Percentiles rank a stretch among this genome's conserved stretches.
Conservation (phyloP, 352 stramenopile genomes). For the Globisporangium emineosum region DNA sequence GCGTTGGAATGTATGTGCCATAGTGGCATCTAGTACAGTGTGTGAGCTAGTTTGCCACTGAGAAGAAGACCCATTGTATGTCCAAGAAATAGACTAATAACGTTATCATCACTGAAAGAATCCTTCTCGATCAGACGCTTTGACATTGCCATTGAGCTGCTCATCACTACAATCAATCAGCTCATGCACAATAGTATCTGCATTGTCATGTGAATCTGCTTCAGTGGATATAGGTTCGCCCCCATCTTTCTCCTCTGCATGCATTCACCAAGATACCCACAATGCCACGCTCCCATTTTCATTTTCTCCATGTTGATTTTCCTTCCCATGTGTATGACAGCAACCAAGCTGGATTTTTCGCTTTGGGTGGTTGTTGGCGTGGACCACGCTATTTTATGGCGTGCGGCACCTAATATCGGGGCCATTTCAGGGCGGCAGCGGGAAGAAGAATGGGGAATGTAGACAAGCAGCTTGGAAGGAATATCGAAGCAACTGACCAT, state of each 20-base stretch:
- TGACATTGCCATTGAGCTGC: background rate
- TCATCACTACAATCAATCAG: background rate
- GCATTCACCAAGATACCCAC: background rate
- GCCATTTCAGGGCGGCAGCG: background rate
- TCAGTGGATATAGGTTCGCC: background rate
- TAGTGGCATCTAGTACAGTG: background rate
- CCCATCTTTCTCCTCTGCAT: background rate
- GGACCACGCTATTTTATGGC: background rate
- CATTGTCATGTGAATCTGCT: background rate
- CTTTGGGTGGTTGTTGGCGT: background rate
- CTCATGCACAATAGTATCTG: too few species aligned
- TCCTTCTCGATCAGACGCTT: background rate
- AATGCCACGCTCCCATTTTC: background rate
- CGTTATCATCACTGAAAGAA: background rate
- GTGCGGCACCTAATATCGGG: background rate
- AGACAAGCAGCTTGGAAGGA: background rate
- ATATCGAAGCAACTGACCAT: background rate
- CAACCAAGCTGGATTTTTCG: slow-evolving; percentile 3
- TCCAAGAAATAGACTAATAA: background rate
- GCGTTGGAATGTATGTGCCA: background rate
- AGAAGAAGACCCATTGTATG: background rate
- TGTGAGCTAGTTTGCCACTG: background rate
- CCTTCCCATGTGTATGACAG: background rate
- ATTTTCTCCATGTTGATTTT: background rate
- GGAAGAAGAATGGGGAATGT: background rate